Conservation (phyloP, 805 yeast genomes). For the Hanseniaspora vineae region DNA sequence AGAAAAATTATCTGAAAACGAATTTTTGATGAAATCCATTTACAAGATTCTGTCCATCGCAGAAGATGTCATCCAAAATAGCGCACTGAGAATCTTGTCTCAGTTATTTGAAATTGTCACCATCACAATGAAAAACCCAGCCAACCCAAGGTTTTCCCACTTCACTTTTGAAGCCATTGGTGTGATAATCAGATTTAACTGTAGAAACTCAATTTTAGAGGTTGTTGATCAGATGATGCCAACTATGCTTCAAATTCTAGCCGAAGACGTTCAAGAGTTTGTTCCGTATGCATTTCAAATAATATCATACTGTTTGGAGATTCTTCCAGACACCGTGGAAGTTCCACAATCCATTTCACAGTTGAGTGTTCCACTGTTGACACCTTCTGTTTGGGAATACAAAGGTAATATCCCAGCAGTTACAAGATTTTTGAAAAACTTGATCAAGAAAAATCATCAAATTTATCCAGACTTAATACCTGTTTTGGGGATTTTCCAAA, state of each 20-base stretch:
- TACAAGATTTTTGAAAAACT: slow-evolving; percentile 61
- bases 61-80: slow-evolving; percentile 44
- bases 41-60: slow-evolving; percentile 71
- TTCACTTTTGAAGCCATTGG: slow-evolving; percentile 83
- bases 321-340: slow-evolving; percentile 31
- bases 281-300: slow-evolving; percentile 88
- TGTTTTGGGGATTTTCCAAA: slow-evolving; percentile 91
- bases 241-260: slow-evolving; percentile 49
- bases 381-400: slow-evolving; percentile 90
- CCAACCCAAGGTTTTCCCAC: slow-evolving; percentile 89
- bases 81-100: slow-evolving; percentile 35
- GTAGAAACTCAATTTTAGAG: slow-evolving; percentile 12
- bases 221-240: slow-evolving; percentile 45
- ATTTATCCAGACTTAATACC: slow-evolving; percentile 48
- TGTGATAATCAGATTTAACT: slow-evolving; percentile 46
- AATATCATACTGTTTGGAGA: slow-evolving; percentile 64
- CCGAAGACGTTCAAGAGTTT: slow-evolving; percentile 85
- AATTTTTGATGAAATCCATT: slow-evolving; percentile 76
- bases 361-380: slow-evolving; percentile 65
- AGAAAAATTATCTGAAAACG: slow-evolving; percentile 89
- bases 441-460: slow-evolving; percentile 30
- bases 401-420: slow-evolving; percentile 91
- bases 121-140: slow-evolving; percentile 75
- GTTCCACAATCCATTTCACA: slow-evolving; percentile 56
- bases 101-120: slow-evolving; percentile 60